Base-by-base conservation (phyloP, 306 rosid species). In the Vigna radiata region DNA sequence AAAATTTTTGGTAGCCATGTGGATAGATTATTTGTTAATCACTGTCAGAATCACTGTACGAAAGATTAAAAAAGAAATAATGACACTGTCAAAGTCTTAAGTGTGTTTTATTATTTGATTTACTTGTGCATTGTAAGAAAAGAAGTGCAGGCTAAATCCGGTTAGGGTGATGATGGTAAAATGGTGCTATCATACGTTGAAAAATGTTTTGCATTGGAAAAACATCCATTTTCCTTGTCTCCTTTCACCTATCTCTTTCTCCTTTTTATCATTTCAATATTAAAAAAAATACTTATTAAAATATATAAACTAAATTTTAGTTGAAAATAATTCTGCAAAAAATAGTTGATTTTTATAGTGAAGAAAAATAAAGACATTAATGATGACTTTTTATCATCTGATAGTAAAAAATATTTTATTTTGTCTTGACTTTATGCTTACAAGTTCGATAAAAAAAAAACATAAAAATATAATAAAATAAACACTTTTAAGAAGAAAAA, bases 141-240 rank as follows among this genome's bases (percentile, higher is more conserved):
- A 7, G 0, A 82, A 53, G 27, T 21, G 89, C 90, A 70, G 93
- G 89, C 90, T 82, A 25, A 76, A 58, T 81, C 76, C 89, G 90
- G 87, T 58, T 29, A 11, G 49, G 23, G 0, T 23, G 14, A 43
- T 43, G 16, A 4, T 44, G 49, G 49, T 44, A 44, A 12, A 44
- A 12, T 0, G 49, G 15, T 44, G 49, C 16, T 44, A 7, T 43
- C 48, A 43, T 43, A 2, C 0, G 15, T 7, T 43, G 52, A 31
- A 61, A 68, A 76, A 49, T 49, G 53, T 7, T 72, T 61, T 52
- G 61, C 84, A 18, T 76, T 68, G 77, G 67, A 66, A 78, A 52
- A 53, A 66, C 72, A 58, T 58, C 36, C 9, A 36, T 18, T 11
- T 43, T 60, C 48, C 25, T 50, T 67, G 63, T 73, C 71, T 21